Base-by-base conservation (phyloP, 2,329 filamentous ascomycete species). In the Epichloe elymi region DNA sequence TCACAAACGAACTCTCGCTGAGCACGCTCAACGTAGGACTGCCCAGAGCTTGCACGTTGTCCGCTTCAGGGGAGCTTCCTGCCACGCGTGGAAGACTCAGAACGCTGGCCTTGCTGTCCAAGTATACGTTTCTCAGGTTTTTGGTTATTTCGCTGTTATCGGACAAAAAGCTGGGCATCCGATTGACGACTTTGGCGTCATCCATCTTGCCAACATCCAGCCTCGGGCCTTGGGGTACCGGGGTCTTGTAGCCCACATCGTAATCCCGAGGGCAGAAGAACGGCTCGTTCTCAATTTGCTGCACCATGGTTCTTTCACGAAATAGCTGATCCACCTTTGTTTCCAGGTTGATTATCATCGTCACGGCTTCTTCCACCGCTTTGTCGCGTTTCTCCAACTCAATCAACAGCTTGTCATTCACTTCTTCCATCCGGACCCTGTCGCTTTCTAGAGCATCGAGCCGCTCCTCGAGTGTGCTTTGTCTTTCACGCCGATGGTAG, bases 331-430 rank as follows among this genome's bases (percentile, higher is more conserved):
- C 75, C 1, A 83, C 64, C 54, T 74, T 74, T 5, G 78, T 75
- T 61, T 88, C 83, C 15, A 86, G 67, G 23, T 71, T 70, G 48
- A 84, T 76, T 55, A 88, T 88, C 70, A 86, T 80, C 30, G 75
- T 72, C 5, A 86, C 81, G 3, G 84, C 84, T 59, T 88, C 83
- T 54, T 82, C 79, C 2, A 88, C 73, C 4, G 83, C 84, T 60
- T 80, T 80, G 63, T 88, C 84, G 17, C 83, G 73, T 65, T 81
- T 81, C 55, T 85, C 79, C 49, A 86, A 61, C 61, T 86, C 82
- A 3, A 67, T 63, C 19, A 80, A 59, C 36, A 87, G 66, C 54
- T 73, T 70, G 17, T 79, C 74, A 54, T 82, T 83, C 56, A 82
- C 71, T 15, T 78, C 73, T 52, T 76, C 72, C 48, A 79, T 60